Percentiles rank a stretch among this genome's conserved stretches.
Evolutionary conservation across 257 asterid genomes (phyloP).

Genomic region (Forsythia viridissima): DNA sequence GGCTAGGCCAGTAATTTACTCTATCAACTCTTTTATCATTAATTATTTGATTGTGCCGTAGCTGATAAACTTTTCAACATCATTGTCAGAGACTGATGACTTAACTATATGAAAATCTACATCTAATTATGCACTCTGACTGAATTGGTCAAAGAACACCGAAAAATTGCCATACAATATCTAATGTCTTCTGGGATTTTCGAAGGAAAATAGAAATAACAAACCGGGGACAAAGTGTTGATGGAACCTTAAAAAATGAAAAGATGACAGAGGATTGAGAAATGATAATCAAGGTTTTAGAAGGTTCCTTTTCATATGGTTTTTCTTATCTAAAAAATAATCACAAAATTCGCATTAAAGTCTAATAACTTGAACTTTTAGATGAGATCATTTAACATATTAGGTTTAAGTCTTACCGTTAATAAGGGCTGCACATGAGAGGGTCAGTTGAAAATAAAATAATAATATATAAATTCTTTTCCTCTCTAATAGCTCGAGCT

Average conservation of each 20-base stretch:
- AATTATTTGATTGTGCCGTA: neutral
- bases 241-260: too few species aligned
- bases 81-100: neutral
- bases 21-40: neutral
- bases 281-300: neutral
- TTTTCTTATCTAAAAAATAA: neutral
- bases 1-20: neutral
- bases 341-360: neutral
- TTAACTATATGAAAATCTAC: too few species aligned
- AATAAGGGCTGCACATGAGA: too few species aligned
- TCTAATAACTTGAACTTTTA: neutral
- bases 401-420: too few species aligned
- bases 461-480: too few species aligned
- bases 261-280: too few species aligned
- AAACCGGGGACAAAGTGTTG: too few species aligned
- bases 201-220: too few species aligned
- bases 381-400: neutral
- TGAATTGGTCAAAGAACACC: too few species aligned
- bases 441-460: conserved; percentile 34
- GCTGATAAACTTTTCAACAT: neutral
- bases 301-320: neutral
- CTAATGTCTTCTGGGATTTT: too few species aligned
- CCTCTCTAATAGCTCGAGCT: too few species aligned
- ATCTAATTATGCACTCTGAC: neutral
- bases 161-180: too few species aligned